Evolutionary conservation across 2,329 filamentous ascomycete species (phyloP).

Genomic region (Talaromyces piceae): DNA sequence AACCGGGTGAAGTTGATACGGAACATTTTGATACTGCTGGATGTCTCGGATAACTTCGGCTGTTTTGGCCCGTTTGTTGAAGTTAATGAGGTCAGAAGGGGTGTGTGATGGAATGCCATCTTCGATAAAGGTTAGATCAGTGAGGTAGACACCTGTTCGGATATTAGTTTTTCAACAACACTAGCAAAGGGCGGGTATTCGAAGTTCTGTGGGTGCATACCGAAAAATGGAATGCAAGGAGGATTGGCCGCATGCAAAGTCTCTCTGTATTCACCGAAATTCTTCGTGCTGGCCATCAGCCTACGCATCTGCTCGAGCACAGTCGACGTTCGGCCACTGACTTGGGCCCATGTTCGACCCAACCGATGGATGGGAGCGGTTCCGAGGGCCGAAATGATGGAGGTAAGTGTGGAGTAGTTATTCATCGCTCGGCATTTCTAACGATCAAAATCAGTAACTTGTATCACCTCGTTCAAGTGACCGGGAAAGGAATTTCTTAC

Average conservation of each 20-base stretch:
- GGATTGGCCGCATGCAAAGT: constrained; percentile 87
- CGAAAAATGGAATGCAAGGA: constrained; percentile 96
- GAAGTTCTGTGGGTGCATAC: constrained; percentile 42
- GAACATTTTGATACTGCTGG: constrained; percentile 96
- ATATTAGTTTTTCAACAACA: constrained; percentile 1
- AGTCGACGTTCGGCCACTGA: constrained; percentile 73
- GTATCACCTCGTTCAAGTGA: not conserved
- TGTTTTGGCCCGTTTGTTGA: constrained; percentile 95
- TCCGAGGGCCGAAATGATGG: constrained; percentile 90
- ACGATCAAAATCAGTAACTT: constrained; percentile 13
- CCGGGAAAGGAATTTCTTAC: constrained; percentile 46
- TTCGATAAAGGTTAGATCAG: constrained; percentile 96
- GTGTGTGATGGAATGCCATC: constrained; percentile 96
- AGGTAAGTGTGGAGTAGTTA: constrained; percentile 96
- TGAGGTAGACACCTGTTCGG: constrained; percentile 76
- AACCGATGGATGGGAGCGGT: constrained; percentile 93
- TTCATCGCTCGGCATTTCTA: constrained; percentile 90
- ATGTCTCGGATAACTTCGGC: constrained; percentile 98
- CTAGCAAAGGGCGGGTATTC: not conserved
- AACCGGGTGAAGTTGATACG: constrained; percentile 85
- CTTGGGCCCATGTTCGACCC: constrained; percentile 88
- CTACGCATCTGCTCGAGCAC: constrained; percentile 85
- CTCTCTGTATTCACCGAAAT: constrained; percentile 95
- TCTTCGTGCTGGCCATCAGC: constrained; percentile 95
- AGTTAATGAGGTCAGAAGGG: constrained; percentile 95